A percentile compares a stretch with the other conserved stretches of the same genome.
Conservation (phyloP, 2,329 filamentous ascomycete species). For the Hymenotorrendiella dingleyae region DNA sequence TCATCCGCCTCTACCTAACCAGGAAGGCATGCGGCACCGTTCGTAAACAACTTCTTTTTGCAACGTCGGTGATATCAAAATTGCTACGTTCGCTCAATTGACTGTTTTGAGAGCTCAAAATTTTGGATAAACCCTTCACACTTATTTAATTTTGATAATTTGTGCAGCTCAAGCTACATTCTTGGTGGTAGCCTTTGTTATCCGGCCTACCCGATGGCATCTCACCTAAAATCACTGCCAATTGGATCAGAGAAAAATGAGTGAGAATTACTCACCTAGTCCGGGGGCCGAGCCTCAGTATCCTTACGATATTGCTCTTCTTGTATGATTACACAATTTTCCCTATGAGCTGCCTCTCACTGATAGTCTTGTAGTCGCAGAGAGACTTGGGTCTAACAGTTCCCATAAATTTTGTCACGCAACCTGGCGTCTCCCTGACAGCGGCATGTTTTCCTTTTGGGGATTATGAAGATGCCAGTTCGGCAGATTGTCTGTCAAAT, state of each 20-base stretch:
- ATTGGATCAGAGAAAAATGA: constrained; percentile 30
- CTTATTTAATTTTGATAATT: background rate
- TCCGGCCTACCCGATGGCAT: constrained; percentile 1
- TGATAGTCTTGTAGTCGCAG: constrained; percentile 40
- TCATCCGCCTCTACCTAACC: too few species aligned
- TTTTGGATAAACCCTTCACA: background rate
- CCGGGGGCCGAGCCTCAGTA: constrained; percentile 30
- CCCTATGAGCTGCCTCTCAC: background rate
- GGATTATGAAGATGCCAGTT: constrained; percentile 45
- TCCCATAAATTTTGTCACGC: constrained; percentile 57
- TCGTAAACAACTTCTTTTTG: too few species aligned
- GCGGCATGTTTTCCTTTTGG: constrained; percentile 52
- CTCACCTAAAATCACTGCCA: constrained; percentile 2
- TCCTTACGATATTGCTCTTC: constrained; percentile 27
- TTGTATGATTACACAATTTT: constrained; percentile 15
- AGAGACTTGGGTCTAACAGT: constrained; percentile 53
- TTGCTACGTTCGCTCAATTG: too few species aligned
- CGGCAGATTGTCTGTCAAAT: constrained; percentile 54
- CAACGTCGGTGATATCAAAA: too few species aligned
- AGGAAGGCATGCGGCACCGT: too few species aligned
- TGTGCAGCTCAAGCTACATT: background rate
- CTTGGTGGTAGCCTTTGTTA: background rate
- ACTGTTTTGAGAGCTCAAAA: too few species aligned
- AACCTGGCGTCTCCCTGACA: constrained; percentile 49
- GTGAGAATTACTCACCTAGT: constrained; percentile 35